A percentile compares a stretch with the other conserved stretches of the same genome.
phyloP scores from a whole-genome alignment of 2,329 filamentous ascomycete species.

The Colletotrichum incanum region DNA sequence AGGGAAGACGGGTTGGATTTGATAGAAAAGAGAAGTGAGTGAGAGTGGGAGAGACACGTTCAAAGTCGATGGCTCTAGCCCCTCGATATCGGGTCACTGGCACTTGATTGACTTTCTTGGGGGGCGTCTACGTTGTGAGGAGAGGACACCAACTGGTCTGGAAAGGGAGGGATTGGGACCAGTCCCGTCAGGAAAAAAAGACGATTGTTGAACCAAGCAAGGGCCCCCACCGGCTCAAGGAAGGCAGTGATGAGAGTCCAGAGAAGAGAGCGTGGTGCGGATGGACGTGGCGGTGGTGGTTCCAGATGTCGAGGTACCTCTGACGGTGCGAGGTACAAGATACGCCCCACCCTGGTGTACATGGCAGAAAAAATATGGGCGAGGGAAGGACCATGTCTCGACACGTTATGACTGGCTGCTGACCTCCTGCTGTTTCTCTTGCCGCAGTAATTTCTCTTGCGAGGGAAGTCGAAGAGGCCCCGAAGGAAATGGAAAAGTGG shows the following conservation, averaged over 20 bases:
- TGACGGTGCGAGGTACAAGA: constrained; percentile 7
- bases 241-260: constrained; percentile 37
- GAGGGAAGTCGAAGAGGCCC: constrained; percentile 20
- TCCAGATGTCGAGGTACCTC: constrained; percentile 29
- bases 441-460: constrained; percentile 9
- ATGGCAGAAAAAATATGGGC: constrained; percentile 3
- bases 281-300: constrained; percentile 6
- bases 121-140: constrained; percentile 36
- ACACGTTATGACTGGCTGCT: constrained; percentile 37
- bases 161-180: constrained; percentile 38
- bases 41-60: constrained; percentile 16
- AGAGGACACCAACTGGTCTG: constrained; percentile 28
- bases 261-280: constrained; percentile 16
- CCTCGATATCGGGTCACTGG: constrained; percentile 43
- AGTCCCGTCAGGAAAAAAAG: constrained; percentile 41
- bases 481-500: constrained; percentile 28
- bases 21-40: constrained; percentile 34
- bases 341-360: neutral
- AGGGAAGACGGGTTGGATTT: constrained; percentile 43
- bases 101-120: constrained; percentile 44
- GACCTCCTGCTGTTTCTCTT: constrained; percentile 20
- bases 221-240: constrained; percentile 42
- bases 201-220: constrained; percentile 45
- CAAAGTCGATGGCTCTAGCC: constrained; percentile 38
- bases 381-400: constrained; percentile 27